phyloP scores from a whole-genome alignment of 2,329 filamentous ascomycete genomes.

The Sarocladium brachiariae region DNA sequence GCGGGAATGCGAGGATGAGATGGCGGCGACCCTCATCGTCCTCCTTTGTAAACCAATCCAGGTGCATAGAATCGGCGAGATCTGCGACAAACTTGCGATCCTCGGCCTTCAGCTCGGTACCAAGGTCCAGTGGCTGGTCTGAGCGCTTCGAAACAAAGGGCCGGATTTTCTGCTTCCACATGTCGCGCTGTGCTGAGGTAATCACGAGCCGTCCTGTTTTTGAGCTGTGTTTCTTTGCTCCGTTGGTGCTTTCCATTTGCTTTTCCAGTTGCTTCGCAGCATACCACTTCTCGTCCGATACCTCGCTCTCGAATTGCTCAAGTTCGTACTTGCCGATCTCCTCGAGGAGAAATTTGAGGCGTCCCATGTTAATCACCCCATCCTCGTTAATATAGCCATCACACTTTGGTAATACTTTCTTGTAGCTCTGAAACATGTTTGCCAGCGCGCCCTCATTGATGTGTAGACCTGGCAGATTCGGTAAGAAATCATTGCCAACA shows the following conservation, averaged over 20 bases:
- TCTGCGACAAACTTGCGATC: slow-evolving; percentile 94
- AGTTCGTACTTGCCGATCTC: slow-evolving; percentile 85
- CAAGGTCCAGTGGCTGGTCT: slow-evolving; percentile 62
- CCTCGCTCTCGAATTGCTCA: slow-evolving; percentile 87
- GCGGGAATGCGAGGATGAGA: slow-evolving; percentile 44
- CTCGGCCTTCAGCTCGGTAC: slow-evolving; percentile 64
- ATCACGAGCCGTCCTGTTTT: slow-evolving; percentile 57
- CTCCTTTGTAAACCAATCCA: slow-evolving; percentile 51
- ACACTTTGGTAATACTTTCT: slow-evolving; percentile 76
- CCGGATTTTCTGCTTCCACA: slow-evolving; percentile 76
- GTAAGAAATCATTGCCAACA: slow-evolving; percentile 97
- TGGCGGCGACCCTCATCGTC: slow-evolving; percentile 49
- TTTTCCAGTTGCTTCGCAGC: slow-evolving; percentile 75
- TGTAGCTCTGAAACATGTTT: slow-evolving; percentile 97
- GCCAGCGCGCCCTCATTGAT: slow-evolving; percentile 97
- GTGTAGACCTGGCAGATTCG: slow-evolving; percentile 90
- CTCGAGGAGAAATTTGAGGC: slow-evolving; percentile 70
- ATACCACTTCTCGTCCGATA: slow-evolving; percentile 85
- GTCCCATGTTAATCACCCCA: slow-evolving; percentile 81
- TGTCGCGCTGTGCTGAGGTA: slow-evolving; percentile 69
- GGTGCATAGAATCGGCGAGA: slow-evolving; percentile 57
- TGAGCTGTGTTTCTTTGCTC: slow-evolving; percentile 42
- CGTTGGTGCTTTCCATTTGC: slow-evolving; percentile 51
- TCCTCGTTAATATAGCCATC: slow-evolving; percentile 96
- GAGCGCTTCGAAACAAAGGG: slow-evolving; percentile 70